Conservation (phyloP, 345 rosid genomes). For the Bruguiera sexangula region DNA sequence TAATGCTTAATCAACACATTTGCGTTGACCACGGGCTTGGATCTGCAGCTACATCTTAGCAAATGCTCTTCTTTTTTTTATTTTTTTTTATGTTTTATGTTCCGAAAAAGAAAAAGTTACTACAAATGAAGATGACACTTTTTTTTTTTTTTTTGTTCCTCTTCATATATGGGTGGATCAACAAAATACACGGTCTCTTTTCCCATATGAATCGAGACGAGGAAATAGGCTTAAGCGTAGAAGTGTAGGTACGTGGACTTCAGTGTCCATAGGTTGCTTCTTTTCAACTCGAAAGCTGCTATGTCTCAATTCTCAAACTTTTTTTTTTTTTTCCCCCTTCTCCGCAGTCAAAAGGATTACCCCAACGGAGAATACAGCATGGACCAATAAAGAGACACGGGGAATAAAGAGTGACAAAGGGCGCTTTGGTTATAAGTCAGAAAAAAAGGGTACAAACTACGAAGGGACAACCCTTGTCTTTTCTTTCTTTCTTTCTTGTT, state of each 20-base stretch:
- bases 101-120: too few species aligned
- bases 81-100: too few species aligned
- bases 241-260: constrained; percentile 51
- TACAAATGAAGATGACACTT: background rate
- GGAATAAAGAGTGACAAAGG: constrained; percentile 19
- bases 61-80: too few species aligned
- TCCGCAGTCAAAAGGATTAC: constrained; percentile 28
- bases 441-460: constrained; percentile 18
- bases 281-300: constrained; percentile 49
- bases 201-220: constrained; percentile 17
- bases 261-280: constrained; percentile 38
- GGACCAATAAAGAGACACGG: background rate
- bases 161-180: constrained; percentile 13
- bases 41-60: too few species aligned
- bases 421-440: constrained; percentile 21
- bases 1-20: too few species aligned
- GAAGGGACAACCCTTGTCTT: constrained; percentile 15
- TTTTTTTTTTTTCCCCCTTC: background rate
- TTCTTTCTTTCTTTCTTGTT: background rate
- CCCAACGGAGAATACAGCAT: background rate
- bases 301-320: constrained; percentile 11
- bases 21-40: too few species aligned
- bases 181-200: constrained; percentile 12
- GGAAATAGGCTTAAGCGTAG: constrained; percentile 20
- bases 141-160: constrained; percentile 1